Percentiles rank a stretch among this genome's conserved stretches.
Evolutionary conservation across 768 basidiomycete species (phyloP).

Genomic region (Astraeus odoratus): DNA sequence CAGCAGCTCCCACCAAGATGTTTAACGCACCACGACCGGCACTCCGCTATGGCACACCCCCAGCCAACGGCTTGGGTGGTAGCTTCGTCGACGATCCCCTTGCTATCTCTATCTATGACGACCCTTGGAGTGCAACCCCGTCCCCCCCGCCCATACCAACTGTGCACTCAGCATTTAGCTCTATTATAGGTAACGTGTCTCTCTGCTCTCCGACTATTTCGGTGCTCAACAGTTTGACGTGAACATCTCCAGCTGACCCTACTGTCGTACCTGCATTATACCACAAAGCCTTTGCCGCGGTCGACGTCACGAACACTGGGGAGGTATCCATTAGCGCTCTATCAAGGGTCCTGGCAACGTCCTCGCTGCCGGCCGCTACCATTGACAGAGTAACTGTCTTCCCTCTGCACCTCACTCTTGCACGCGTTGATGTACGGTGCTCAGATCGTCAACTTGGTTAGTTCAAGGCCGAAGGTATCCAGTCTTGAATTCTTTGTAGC

Average conservation of each 20-base stretch:
- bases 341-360: conserved; percentile 73
- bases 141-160: conserved; percentile 59
- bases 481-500: conserved; percentile 91
- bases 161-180: conserved; percentile 48
- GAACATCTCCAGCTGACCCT: conserved; percentile 61
- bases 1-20: conserved; percentile 38
- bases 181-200: conserved; percentile 53
- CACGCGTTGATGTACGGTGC: neutral
- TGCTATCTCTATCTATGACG: conserved; percentile 67
- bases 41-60: conserved; percentile 55
- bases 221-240: conserved; percentile 9
- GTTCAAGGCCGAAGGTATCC: conserved; percentile 71
- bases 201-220: neutral
- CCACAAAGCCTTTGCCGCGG: conserved; percentile 60
- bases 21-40: conserved; percentile 79
- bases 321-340: conserved; percentile 80
- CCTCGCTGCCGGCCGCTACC: conserved; percentile 71
- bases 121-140: conserved; percentile 74
- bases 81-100: conserved; percentile 77
- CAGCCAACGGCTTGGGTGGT: conserved; percentile 54
- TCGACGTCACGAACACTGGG: conserved; percentile 64
- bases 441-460: conserved; percentile 87
- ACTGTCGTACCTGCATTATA: conserved; percentile 78
- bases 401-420: conserved; percentile 1
- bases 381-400: conserved; percentile 62